Evolutionary conservation across 1,284 basidiomycete species (phyloP).

Genomic region (Cryptococcus sp.): DNA sequence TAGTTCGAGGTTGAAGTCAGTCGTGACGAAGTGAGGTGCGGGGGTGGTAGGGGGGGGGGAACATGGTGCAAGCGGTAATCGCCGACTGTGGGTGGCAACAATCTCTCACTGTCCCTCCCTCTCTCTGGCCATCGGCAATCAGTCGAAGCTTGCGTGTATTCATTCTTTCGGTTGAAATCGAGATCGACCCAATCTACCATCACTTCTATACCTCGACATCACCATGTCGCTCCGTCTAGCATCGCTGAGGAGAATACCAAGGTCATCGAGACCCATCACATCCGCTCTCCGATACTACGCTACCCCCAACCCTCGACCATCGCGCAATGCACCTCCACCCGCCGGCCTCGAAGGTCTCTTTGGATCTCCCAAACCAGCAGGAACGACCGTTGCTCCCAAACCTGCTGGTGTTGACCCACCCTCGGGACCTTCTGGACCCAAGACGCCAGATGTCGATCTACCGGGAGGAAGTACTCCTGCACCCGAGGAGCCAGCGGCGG

Average conservation of each 20-base stretch:
- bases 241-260: constrained; percentile 16
- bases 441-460: constrained; percentile 26
- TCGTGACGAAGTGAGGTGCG: neutral
- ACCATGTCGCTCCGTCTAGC: constrained; percentile 28
- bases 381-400: constrained; percentile 27
- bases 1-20: too few relatives aligned
- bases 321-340: constrained; percentile 34
- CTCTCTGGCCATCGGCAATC: neutral
- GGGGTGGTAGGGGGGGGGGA: constrained; percentile 7
- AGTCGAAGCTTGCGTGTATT: neutral
- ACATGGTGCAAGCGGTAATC: neutral
- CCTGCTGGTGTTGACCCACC: constrained; percentile 27
- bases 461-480: constrained; percentile 14
- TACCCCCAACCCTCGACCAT: constrained; percentile 29
- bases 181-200: too few relatives aligned
- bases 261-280: constrained; percentile 6
- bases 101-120: neutral
- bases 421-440: constrained; percentile 28
- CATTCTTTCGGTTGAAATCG: neutral
- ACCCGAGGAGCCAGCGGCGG: constrained; percentile 13
- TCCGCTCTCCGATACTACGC: constrained; percentile 27
- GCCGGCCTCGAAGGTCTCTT: constrained; percentile 40
- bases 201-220: neutral
- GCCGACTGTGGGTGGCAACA: too few relatives aligned
- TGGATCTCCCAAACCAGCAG: constrained; percentile 10